A percentile compares a stretch with the other conserved stretches of the same genome.
Conservation (phyloP, 352 stramenopile species). For the Blastocystis sp. region DNA sequence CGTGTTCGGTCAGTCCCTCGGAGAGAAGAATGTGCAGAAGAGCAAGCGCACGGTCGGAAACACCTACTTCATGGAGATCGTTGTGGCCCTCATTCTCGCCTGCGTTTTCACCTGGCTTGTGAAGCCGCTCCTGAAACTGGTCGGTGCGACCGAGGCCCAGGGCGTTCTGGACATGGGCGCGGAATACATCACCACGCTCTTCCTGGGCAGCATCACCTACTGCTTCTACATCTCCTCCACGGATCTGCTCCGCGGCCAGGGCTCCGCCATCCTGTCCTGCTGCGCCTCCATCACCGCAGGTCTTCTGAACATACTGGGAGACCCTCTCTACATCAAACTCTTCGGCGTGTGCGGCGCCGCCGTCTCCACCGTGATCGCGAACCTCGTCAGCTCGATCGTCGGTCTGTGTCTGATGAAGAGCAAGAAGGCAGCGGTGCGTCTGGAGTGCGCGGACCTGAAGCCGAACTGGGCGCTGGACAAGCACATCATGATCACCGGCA, state of each 20-base stretch:
- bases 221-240: constrained; percentile 32
- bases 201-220: constrained; percentile 52
- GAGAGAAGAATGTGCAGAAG: constrained; percentile 57
- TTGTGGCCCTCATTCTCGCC: constrained; percentile 19
- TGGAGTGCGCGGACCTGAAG: constrained; percentile 11
- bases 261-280: constrained; percentile 43
- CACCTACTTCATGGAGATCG: constrained; percentile 59
- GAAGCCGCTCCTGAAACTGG: constrained; percentile 39
- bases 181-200: constrained; percentile 26
- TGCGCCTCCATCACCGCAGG: constrained; percentile 32
- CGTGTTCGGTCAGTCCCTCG: constrained; percentile 37
- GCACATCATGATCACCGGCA: constrained; percentile 25
- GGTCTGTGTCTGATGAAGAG: constrained; percentile 18
- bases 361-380: constrained; percentile 37
- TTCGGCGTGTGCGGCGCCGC: constrained; percentile 44
- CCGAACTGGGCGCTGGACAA: constrained; percentile 4
- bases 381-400: constrained; percentile 31
- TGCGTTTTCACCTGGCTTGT: background rate
- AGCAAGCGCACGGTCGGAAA: constrained; percentile 37
- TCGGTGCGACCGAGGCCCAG: constrained; percentile 4
- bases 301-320: constrained; percentile 53
- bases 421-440: constrained; percentile 24
- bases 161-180: constrained; percentile 2
- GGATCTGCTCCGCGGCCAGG: constrained; percentile 64
- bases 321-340: constrained; percentile 62